Base-by-base conservation (phyloP, 106 monocot species). In the Apostasia ramifera region DNA sequence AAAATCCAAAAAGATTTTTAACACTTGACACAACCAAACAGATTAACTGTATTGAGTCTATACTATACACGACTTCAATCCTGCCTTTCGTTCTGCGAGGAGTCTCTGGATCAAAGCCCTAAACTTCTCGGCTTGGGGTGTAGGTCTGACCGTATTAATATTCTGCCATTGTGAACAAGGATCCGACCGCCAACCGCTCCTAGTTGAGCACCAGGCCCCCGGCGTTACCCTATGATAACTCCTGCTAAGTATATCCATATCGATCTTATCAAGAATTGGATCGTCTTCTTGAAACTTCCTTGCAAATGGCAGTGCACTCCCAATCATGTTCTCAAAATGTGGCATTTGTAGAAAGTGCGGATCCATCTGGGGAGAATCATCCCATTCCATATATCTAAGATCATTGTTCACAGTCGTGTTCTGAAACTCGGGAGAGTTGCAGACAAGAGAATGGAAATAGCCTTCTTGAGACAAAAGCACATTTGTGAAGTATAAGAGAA, bases 401-500 rank as follows among this genome's bases (percentile, higher is more conserved):
- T 76, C 76, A 37, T 48, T 81, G 81, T 81, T 88, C 40, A 88
- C 73, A 13, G 88, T 88, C 42, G 69, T 78, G 57, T 81, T 88
- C 55, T 71, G 78, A 71, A 76, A 84, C 47, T 78, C 81, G 5
- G 71, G 76, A 14, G 88, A 84, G 46, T 84, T 88, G 79, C 88
- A 88, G 6, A 67, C 64, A 8, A 84, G 81, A 1, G 88, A 79
- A 46, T 88, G 88, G 73, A 88, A 81, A 66, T 88, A 88, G 53
- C 81, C 70, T 66, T 88, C 84, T 71, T 79, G 78, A 8, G 88
- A 70, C 2, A 81, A 61, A 1, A 71, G n/a, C 1, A 81, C 88
- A 46, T 88, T 88, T 50, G 88, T 84, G 57, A 88, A 84, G 66
- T 88, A 88, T 69, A 88, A 37, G 48, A 88, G 84, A 8, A 88